Conservation (phyloP, 2,329 filamentous ascomycete species). For the Colletotrichum lini region DNA sequence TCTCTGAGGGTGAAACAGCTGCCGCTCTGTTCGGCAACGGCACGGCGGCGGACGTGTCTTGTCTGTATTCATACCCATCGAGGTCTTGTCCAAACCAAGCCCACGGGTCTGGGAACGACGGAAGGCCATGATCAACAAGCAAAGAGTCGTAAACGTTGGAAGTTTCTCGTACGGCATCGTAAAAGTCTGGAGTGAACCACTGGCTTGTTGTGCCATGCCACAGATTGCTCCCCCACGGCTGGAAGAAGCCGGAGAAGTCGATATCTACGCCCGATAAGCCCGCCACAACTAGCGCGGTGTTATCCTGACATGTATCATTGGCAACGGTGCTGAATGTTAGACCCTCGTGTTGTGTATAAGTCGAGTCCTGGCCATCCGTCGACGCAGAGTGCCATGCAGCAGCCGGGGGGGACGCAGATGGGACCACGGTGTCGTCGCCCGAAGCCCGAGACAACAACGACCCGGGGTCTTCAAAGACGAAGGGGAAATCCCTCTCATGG, state of each 20-base stretch:
- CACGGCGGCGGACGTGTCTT: not conserved
- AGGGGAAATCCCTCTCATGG: not conserved
- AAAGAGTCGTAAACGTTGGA: not conserved
- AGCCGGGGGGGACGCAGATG: not conserved
- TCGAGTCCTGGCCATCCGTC: not conserved
- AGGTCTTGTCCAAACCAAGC: slow-evolving; percentile 5
- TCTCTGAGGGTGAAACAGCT: not conserved
- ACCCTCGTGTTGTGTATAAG: not conserved
- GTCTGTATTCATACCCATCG: not conserved
- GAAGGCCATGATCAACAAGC: not conserved
- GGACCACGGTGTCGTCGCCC: not conserved
- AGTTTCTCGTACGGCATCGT: slow-evolving; percentile 17
- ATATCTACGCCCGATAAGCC: not conserved
- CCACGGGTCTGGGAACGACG: not conserved
- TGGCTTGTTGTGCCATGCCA: slow-evolving; percentile 12
- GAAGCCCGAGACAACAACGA: not conserved
- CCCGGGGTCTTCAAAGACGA: slow-evolving; percentile 6
- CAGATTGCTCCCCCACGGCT: not conserved
- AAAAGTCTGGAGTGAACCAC: slow-evolving; percentile 25
- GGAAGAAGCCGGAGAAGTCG: slow-evolving; percentile 18
- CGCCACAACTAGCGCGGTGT: not conserved
- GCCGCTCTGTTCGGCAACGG: not conserved
- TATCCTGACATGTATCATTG: not conserved
- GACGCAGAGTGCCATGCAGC: not conserved
- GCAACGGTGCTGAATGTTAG: not conserved